Base-by-base conservation (phyloP, 306 rosid genomes). In the Prinsepia uniflora region DNA sequence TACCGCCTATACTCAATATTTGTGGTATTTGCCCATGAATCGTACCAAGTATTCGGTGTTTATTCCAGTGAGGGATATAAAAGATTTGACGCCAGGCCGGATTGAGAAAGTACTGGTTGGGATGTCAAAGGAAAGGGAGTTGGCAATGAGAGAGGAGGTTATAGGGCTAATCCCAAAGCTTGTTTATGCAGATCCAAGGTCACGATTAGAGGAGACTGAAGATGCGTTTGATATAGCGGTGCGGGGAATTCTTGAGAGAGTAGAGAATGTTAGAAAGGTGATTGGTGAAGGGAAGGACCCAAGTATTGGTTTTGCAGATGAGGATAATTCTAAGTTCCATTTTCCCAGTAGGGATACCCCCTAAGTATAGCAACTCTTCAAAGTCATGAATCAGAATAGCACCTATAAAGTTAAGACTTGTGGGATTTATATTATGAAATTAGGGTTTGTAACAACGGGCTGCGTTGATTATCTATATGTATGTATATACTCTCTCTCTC, bases 201-300 rank as follows among this genome's bases (percentile, higher is more conserved):
- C 81, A 1, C 77, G 72, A 67, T 76, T 84, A 20, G 73, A 73
- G 76, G 73, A 73, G 76, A 64, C 45, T 2, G 81, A 88, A 68
- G 98, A 93, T 79, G 97, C 97, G 17, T 93, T 93, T 85, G 96
- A 88, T 81, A 19, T 86, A 45, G 86, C 96, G n/a, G 75, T 93
- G 0, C 84, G 80, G 76, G 89, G 93, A 53, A 76, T 90, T 49
- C 86, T 93, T 59, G 84, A 84, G 61, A 90, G 97, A 58, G 75
- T 88, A 61, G 94, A 84, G 63, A 59, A 69, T 7, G 88, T 90
- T 67, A 86, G 96, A 71, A 84, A 73, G 57, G 77, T 34, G 13
- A 80, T 75, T 5, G 84, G 85, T 70, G 90, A 79, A 5, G 97
- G 96, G 19, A 76, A 64, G 22, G 94, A 93, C 86, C 90, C 98